Evolutionary conservation across 2,329 filamentous ascomycete genomes (phyloP), one percentile per base, ranked within the genome.

Genomic region (Zymoseptoria passerinii): DNA sequence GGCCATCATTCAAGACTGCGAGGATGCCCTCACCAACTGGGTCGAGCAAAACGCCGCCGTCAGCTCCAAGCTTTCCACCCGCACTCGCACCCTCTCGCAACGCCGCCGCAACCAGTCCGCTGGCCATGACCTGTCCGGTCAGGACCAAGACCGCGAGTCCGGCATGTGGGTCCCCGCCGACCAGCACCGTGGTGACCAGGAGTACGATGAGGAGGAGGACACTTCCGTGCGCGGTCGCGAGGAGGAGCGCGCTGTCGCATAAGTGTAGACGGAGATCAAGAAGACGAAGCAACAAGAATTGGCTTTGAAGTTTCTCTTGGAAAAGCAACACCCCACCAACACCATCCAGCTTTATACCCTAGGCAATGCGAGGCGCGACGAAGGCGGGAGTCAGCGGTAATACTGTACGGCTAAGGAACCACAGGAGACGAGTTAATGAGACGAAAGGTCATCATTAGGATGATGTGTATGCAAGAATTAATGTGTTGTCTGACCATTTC

Each of bases 1-100:
- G 79, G 92, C 84, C 64, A 97, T 99, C 76, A 97, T 99, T 71
- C 94, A 99, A 78, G 94, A 99, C 76, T 99, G 94, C 75, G 94
- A 99, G 77, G 92, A 97, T 72, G 84, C 94, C 1, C 85, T 99
- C 61, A 96, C 91, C 73, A 96, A 96, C 80, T 99, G 94, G 94
- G 91, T 97, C 48, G 83, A 85, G 58, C 87, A 90, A 69, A 94
- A 95, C 71, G 92, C 94, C 5, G 87, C 90, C 51, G 91, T 99
- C 66, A 88, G 83, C 58, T 87, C 92, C 64, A 92, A 90, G 74
- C 84, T 99, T 53, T 96, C 90, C 4, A 88, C 86, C 18, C 90
- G 94, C 60, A 85, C 92, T 48, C 90, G 92, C 66, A 95, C 87
- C 16, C 83, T 97, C 40, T 95, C 90, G 51, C 90, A 91, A 74